Percentiles rank a stretch among this genome's conserved stretches.
phyloP scores from a whole-genome alignment of 805 yeast genomes.

The Metschnikowia peoriensis region DNA sequence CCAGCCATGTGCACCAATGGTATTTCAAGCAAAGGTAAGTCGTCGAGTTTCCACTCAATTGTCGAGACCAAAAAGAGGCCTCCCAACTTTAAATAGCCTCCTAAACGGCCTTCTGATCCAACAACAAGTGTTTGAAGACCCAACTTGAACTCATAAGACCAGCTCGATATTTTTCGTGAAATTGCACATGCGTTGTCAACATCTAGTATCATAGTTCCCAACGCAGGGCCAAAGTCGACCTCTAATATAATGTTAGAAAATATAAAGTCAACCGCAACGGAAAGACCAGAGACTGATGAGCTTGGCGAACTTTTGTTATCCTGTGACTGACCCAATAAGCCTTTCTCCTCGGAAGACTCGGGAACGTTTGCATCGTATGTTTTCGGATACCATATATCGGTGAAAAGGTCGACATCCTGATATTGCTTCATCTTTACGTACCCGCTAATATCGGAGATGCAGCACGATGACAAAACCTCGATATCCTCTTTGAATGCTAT shows the following conservation, averaged over 20 bases:
- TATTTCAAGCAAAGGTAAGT: conserved; percentile 43
- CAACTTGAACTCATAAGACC: conserved; percentile 68
- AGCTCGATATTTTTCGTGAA: conserved; percentile 60
- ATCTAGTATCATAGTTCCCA: conserved; percentile 61
- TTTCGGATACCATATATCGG: conserved; percentile 74
- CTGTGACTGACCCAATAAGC: conserved; percentile 5
- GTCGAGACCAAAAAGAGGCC: conserved; percentile 59
- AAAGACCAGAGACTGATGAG: conserved; percentile 46
- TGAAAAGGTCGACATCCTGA: conserved; percentile 80
- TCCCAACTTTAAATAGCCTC: conserved; percentile 58
- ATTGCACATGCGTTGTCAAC: conserved; percentile 67
- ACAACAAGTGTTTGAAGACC: conserved; percentile 55
- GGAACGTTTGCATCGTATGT: not conserved
- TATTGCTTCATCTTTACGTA: conserved; percentile 78
- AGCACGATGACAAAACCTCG: conserved; percentile 49
- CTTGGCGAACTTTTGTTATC: not conserved
- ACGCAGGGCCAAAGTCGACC: conserved; percentile 79
- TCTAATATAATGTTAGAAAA: conserved; percentile 51
- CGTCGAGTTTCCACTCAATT: conserved; percentile 62
- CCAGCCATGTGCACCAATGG: conserved; percentile 68
- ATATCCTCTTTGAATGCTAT: conserved; percentile 42
- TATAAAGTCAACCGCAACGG: conserved; percentile 67
- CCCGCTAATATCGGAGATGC: conserved; percentile 53
- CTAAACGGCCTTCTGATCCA: conserved; percentile 71
- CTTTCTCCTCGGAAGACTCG: not conserved